Conservation (phyloP, 2,329 filamentous ascomycete genomes). For the Achaetomium macrosporum region DNA sequence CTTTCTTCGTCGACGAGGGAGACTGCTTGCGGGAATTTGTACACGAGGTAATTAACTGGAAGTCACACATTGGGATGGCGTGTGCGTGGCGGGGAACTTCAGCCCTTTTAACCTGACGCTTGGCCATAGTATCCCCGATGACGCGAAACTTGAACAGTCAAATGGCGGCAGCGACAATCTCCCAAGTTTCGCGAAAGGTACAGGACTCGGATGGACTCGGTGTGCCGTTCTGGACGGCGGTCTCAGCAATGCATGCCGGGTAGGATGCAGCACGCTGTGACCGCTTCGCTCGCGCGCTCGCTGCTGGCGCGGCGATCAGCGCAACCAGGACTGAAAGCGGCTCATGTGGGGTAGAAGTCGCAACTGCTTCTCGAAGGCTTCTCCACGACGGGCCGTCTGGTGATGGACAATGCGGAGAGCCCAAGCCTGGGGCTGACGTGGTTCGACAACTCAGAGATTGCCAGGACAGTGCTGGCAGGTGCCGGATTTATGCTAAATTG, state of each 20-base stretch:
- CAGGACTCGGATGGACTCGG: no score
- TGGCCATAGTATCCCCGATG: background rate
- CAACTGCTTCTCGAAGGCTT: slow-evolving; percentile 24
- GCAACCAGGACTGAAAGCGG: background rate
- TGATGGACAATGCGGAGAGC: slow-evolving; percentile 14
- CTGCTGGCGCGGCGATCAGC: slow-evolving; percentile 1
- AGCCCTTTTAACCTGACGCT: slow-evolving; percentile 5
- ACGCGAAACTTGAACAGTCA: background rate
- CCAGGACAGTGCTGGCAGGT: slow-evolving; percentile 20
- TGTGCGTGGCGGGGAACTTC: background rate
- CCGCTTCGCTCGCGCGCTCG: background rate
- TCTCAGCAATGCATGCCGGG: no score
- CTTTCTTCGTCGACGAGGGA: slow-evolving; percentile 11
- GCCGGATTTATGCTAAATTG: slow-evolving; percentile 28
- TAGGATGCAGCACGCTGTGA: background rate
- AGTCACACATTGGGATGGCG: background rate
- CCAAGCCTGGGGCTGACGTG: slow-evolving; percentile 16
- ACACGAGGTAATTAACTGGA: background rate
- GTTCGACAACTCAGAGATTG: slow-evolving; percentile 23
- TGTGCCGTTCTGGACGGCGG: no score
- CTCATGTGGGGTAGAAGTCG: slow-evolving; percentile 14
- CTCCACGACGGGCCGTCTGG: slow-evolving; percentile 1
- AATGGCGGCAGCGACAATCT: no score
- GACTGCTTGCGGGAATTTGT: slow-evolving; percentile 1
- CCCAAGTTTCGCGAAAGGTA: no score